Base-by-base conservation (phyloP, 1,139 yeast species). In the Meyerozyma smithsonii region DNA sequence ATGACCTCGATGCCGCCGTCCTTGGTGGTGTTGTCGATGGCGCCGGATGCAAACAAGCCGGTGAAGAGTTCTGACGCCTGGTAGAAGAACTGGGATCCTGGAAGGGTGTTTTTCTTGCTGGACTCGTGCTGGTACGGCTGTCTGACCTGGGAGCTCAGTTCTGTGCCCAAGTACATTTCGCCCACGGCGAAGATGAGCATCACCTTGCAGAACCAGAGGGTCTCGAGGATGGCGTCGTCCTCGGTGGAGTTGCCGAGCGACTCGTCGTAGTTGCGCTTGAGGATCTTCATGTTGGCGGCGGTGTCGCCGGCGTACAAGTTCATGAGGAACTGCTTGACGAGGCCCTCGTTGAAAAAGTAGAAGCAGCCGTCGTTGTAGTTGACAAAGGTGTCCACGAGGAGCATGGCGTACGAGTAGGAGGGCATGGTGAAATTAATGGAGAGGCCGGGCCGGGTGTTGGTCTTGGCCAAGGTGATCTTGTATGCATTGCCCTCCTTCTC, bases 1-100 rank as follows among this genome's bases (percentile, higher is more conserved):
- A 85, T 64, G 2, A 84, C 88, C 56, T 87, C 95, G n/a, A 86
- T 77, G 41, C 90, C 88, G 23, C 92, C 90, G 54, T 82, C 89
- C 50, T 82, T 77, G 1, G 88, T 83, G 40, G 81, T 77, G 50
- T 81, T 82, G 53, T 83, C 90, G 35, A 84, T 77, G 6, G 89
- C 84, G n/a, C 88, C 89, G 14, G 86, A 79, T 0, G 89, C 83
- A 62, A 83, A 84, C 28, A 84, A 59, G 1, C 87, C 88, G 0
- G 89, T 80, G 52, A 84, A 84, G 8, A 84, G 59, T 47, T 81
- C 86, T 5, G 88, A 81, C 0, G 90, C 89, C 53, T 82, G 85
- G 47, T 80, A 79, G 54, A 84, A 84, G 53, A 81, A 83, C 1
- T 84, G 84, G 1, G 88, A 79, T 0, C 94, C 94, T 0, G 94